These are phyloP conservation scores for Capsicum baccatum DNA, from an alignment of 257 asterid genomes.

Conservation along the genomic window DNA sequence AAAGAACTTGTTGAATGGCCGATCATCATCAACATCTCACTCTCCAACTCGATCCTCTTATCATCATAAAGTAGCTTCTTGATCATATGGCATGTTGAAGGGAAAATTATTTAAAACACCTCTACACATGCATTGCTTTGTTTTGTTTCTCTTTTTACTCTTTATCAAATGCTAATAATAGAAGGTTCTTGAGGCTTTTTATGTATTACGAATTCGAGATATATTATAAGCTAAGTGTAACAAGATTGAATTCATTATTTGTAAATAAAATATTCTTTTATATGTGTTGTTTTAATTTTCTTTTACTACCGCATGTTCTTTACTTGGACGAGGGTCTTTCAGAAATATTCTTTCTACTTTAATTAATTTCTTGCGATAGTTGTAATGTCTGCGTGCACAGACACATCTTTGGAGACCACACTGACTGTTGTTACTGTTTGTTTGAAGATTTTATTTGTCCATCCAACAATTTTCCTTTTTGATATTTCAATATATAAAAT, in stretches of 20 bases:
- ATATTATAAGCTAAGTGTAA: neutral
- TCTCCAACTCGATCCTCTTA: slow-evolving; percentile 23
- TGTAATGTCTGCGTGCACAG: no score
- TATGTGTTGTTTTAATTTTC: neutral
- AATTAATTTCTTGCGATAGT: no score
- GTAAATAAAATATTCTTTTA: neutral
- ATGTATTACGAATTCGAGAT: neutral
- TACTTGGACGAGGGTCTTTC: no score
- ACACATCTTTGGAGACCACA: no score
- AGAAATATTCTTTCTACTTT: no score
- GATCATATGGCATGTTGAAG: neutral
- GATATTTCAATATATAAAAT: no score
- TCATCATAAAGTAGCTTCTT: slow-evolving; percentile 28
- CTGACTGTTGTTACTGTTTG: no score
- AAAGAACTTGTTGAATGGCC: slow-evolving; percentile 42
- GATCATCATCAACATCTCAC: slow-evolving; percentile 33
- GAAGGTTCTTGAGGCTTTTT: neutral
- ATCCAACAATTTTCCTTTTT: no score
- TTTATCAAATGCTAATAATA: neutral
- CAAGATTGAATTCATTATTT: neutral
- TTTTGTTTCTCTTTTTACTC: neutral
- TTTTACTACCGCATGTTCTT: no score
- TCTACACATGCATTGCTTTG: neutral
- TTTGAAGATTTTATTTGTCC: no score
- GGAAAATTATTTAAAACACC: neutral